Evolutionary conservation across 1,139 yeast species (phyloP), one percentile per base, ranked within the genome.

Genomic region (Groenewaldozyma sp.): DNA sequence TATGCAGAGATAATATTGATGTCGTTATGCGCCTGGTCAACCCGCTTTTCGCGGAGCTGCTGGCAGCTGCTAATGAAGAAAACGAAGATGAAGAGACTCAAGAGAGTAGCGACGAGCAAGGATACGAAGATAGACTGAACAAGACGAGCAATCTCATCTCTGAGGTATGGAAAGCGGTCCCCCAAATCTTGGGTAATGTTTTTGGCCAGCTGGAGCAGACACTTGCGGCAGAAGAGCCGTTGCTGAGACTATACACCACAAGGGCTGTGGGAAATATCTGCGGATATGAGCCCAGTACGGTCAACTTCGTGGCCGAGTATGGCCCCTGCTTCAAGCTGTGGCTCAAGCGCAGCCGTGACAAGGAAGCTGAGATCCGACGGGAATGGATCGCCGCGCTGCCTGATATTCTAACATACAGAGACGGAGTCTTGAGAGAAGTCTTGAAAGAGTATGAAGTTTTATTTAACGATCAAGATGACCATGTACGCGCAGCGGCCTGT

Each of bases 141-240:
- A 14, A 71, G 66, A 24, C 73, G 71, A 17, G 61, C 80, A 94
- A 62, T 21, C 62, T 86, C 28, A 67, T 82, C 0, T 65, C 78
- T 4, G 80, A 80, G 47, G 65, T 87, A 3, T 88, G 95, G 95
- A 73, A 68, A 46, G 70, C 74, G 41, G 78, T 78, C 0, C 96
- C 96, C 0, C 91, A 82, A 31, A 63, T 84, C 24, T 63, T 86
- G 20, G 70, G 74, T 3, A 76, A 93, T 1, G 82, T 82, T 0
- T 73, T 84, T 68, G 93, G 94, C 0, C 73, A 84, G 43, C 65
- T 87, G 4, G 87, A 83, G 49, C 91, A 83, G 52, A 94, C 86
- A 48, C 63, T 88, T 38, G 39, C 47, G 11, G 81, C 91, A 0
- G 91, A 82, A 36, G 76, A 80, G 48, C 75, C 73, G 20, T 60